phyloP scores from a whole-genome alignment of 179 eudicot species.

The Silene coronaria region DNA sequence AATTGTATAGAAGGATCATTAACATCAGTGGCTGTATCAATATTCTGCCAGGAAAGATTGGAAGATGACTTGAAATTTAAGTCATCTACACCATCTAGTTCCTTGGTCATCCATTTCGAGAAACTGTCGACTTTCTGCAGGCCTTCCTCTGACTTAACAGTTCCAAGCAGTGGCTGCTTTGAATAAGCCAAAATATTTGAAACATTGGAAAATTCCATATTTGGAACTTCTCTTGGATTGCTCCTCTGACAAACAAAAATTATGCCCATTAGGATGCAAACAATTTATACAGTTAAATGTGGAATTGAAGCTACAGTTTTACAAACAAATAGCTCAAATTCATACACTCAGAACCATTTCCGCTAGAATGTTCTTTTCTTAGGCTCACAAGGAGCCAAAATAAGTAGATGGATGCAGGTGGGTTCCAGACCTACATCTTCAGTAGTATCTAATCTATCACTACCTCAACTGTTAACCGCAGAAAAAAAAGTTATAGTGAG shows the following conservation, averaged over 20 bases:
- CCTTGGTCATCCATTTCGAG: slow-evolving; percentile 73
- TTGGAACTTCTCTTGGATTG: slow-evolving; percentile 28
- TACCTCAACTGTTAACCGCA: not conserved
- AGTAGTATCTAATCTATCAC: not conserved
- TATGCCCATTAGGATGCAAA: slow-evolving; percentile 16
- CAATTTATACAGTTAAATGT: not conserved
- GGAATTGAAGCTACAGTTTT: not conserved
- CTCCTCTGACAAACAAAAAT: slow-evolving; percentile 29
- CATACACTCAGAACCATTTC: not conserved
- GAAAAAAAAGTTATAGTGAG: not conserved
- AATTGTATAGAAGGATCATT: slow-evolving; percentile 35
- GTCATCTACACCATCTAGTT: slow-evolving; percentile 53
- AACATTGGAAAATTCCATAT: slow-evolving; percentile 25
- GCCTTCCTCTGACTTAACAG: slow-evolving; percentile 30
- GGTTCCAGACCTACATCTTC: not conserved
- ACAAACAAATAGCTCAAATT: not conserved
- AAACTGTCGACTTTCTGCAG: slow-evolving; percentile 77
- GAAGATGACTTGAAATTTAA: slow-evolving; percentile 41
- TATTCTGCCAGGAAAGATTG: slow-evolving; percentile 49
- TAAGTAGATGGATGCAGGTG: not conserved
- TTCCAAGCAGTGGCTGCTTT: slow-evolving; percentile 35
- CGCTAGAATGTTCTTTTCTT: not conserved
- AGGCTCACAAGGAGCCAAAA: not conserved
- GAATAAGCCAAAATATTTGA: slow-evolving; percentile 21
- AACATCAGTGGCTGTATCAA: slow-evolving; percentile 47